Evolutionary conservation across 805 yeast species (phyloP), one percentile per base, ranked within the genome.

Genomic region (Metschnikowia colocasiae): DNA sequence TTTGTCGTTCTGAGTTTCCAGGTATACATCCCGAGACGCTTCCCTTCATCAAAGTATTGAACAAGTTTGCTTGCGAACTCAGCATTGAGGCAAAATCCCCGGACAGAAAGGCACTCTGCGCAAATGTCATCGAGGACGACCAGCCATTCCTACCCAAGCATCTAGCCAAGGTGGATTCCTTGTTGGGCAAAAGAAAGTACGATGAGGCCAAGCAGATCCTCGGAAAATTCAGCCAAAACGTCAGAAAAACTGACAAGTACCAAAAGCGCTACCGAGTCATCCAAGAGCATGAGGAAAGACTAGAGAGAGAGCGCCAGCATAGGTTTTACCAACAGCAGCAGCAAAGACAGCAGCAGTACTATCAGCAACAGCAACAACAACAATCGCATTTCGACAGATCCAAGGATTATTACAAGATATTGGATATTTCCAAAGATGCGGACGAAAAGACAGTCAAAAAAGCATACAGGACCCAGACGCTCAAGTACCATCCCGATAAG

Each of bases 401-500:
- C 42, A 80, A 80, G 51, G 96, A 92, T 59, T 87, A 87, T 59
- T 92, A 92, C 65, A 87, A 87, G 59, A 74, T 86, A 3, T 67
- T 92, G 15, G 95, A 83, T 12, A 76, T 92, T 5, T 55, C 81
- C 0, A 71, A 74, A 48, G 78, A 78, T 51, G 95, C 97, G 0
- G 81, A 79, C 48, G 82, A 80, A 1, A 75, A 77, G 49, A 84
- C 86, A 6, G 83, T 92, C 51, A 87, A 85, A 58, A 84, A 81
- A 63, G 95, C 95, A 0, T 85, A 90, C 67, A 74, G 97, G 49
- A 74, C 81, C 6, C 78, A 83, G 59, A 85, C 94, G 30, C 83
- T 85, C 59, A 82, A 82, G 60, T 88, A 78, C 63, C 99, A 92
- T 61, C 99, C 99, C 0, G 99, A 92, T 66, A 94, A 92, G 63